A percentile compares a stretch with the other conserved stretches of the same genome.
These are phyloP conservation scores for Eleusine coracana DNA, from an alignment of 176 grass and related monocot species.

Conservation along the genomic window DNA sequence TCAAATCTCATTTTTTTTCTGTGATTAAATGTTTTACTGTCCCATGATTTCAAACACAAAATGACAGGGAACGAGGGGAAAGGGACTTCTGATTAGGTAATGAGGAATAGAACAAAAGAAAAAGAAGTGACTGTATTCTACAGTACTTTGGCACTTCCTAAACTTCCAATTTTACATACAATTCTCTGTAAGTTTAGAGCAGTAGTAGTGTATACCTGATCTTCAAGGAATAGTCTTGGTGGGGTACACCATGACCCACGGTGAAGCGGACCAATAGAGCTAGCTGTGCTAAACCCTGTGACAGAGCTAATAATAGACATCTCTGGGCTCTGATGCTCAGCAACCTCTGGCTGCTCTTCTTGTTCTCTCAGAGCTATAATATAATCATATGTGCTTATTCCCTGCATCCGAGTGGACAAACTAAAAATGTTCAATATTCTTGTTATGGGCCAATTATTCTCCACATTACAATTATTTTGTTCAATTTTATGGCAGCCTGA, in stretches of 20 bases:
- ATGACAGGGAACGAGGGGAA: background rate
- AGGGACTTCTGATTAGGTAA: background rate
- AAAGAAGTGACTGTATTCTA: background rate
- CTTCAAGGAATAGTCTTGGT: slow-evolving; percentile 79
- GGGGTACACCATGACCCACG: slow-evolving; percentile 90
- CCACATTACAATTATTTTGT: background rate
- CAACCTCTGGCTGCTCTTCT: slow-evolving; percentile 62
- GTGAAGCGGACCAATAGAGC: slow-evolving; percentile 75
- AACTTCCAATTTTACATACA: background rate
- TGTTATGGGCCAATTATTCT: no score
- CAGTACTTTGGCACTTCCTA: background rate
- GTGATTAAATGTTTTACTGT: background rate
- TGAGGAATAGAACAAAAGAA: background rate
- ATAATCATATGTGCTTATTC: slow-evolving; percentile 92
- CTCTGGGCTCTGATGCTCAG: slow-evolving; percentile 78
- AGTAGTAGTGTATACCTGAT: slow-evolving; percentile 63
- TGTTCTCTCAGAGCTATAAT: slow-evolving; percentile 96
- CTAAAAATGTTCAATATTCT: background rate
- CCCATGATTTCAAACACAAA: background rate
- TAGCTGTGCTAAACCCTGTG: slow-evolving; percentile 83
- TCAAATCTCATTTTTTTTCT: background rate
- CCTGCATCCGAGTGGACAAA: slow-evolving; percentile 42
- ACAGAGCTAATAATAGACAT: slow-evolving; percentile 88
- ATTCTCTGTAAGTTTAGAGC: background rate
- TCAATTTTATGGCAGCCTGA: background rate